These are phyloP conservation scores for Fusarium sp. DNA, from an alignment of 2,329 filamentous ascomycete species.

Conservation along the genomic window DNA sequence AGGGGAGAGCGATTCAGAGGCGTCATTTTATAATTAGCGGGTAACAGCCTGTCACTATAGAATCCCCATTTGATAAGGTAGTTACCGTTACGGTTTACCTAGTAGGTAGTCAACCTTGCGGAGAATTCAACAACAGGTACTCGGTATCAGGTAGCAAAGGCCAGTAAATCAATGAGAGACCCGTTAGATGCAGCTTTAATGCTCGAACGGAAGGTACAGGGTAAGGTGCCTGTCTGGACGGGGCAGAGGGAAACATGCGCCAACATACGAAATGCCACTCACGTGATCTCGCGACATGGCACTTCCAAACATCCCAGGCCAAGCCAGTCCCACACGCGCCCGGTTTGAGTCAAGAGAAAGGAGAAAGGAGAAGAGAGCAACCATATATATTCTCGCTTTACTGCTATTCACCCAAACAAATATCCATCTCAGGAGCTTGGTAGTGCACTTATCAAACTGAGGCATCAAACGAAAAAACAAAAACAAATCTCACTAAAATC, in stretches of 20 bases:
- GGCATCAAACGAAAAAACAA: not conserved
- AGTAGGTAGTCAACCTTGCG: no score
- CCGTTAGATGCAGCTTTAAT: no score
- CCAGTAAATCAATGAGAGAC: no score
- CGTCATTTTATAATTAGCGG: no score
- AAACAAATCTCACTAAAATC: not conserved
- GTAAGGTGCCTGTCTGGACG: no score
- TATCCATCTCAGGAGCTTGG: not conserved
- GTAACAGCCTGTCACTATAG: no score
- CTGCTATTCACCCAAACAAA: not conserved
- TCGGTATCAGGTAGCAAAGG: no score
- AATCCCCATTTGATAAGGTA: no score
- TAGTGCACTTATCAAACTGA: not conserved
- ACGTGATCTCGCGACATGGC: constrained; percentile 15
- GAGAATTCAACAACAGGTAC: no score
- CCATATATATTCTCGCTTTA: not conserved
- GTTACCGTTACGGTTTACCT: no score
- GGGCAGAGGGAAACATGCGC: not conserved
- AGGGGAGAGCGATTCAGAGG: no score
- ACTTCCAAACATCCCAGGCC: not conserved
- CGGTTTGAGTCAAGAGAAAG: not conserved
- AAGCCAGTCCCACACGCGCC: not conserved
- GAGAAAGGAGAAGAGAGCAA: not conserved
- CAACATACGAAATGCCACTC: not conserved
- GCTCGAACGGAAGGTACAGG: no score